These are phyloP conservation scores for Prunus yedoensis DNA, from an alignment of 331 rosid genomes.

Conservation along the genomic window DNA sequence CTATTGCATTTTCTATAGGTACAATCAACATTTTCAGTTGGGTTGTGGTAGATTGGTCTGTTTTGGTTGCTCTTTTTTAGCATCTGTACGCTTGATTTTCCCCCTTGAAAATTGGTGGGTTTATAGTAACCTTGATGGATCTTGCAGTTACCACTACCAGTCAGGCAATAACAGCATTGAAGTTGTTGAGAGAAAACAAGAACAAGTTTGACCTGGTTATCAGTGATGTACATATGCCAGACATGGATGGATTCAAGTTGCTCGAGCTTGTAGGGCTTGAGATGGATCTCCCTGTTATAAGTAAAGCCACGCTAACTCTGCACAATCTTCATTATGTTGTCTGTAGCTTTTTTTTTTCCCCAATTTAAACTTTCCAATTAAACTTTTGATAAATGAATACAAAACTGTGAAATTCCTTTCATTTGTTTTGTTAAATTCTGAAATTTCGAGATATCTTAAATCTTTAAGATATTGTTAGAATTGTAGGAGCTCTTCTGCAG, in stretches of 20 bases:
- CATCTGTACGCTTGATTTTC: not conserved
- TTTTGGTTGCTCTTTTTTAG: not conserved
- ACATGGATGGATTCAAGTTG: slow-evolving; percentile 99
- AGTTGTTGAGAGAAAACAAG: slow-evolving; percentile 75
- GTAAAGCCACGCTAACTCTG: slow-evolving; percentile 36
- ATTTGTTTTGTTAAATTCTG: not conserved
- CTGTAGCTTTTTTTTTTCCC: no score
- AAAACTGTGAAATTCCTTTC: not conserved
- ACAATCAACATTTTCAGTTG: not conserved
- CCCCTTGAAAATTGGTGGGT: slow-evolving; percentile 18
- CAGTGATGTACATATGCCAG: slow-evolving; percentile 99
- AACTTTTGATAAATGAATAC: not conserved
- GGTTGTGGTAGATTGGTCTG: not conserved
- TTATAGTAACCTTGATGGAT: slow-evolving; percentile 20
- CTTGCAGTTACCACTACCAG: slow-evolving; percentile 79
- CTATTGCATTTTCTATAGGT: not conserved
- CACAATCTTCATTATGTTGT: no score
- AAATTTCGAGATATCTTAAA: not conserved
- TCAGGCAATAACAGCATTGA: slow-evolving; percentile 77
- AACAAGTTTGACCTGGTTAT: slow-evolving; percentile 82
- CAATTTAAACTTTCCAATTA: not conserved
- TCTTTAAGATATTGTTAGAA: not conserved
- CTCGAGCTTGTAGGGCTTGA: slow-evolving; percentile 97
- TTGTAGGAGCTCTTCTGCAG: no score
- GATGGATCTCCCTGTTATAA: slow-evolving; percentile 99